These are phyloP conservation scores for Chrysosporium keratinophilum DNA, from an alignment of 2,329 filamentous ascomycete species.

Conservation along the genomic window DNA sequence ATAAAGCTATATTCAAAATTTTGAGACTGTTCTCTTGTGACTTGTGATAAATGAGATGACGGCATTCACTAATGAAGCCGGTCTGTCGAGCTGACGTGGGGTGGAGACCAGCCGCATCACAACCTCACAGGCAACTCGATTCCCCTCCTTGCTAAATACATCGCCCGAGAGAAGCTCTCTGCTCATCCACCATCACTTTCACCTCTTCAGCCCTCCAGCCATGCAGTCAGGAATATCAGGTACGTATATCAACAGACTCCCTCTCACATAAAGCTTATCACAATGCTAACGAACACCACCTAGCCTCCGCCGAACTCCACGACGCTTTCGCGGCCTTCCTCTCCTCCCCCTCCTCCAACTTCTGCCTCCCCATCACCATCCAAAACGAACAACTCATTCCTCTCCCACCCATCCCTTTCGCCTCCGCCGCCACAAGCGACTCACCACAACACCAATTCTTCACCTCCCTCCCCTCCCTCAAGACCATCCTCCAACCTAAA, in stretches of 20 bases:
- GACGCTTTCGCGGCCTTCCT: slow-evolving; percentile 38
- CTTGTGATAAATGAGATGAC: neutral
- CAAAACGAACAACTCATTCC: slow-evolving; percentile 36
- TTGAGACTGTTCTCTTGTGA: neutral
- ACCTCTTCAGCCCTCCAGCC: neutral
- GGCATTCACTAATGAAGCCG: neutral
- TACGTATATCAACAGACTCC: slow-evolving; percentile 16
- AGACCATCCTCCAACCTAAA: slow-evolving; percentile 44
- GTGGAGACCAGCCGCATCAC: neutral
- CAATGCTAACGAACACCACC: neutral
- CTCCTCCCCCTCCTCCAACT: slow-evolving; percentile 28
- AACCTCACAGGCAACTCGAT: neutral
- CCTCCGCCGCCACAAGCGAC: slow-evolving; percentile 18
- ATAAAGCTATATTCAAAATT: slow-evolving; percentile 1
- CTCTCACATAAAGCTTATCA: slow-evolving; percentile 8
- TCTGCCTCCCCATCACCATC: slow-evolving; percentile 40
- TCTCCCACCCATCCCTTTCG: slow-evolving; percentile 31
- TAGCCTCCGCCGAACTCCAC: slow-evolving; percentile 39
- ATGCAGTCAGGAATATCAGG: slow-evolving; percentile 44
- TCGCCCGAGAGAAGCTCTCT: neutral
- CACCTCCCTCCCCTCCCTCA: slow-evolving; percentile 41
- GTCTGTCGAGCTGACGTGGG: neutral
- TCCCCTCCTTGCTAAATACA: neutral
- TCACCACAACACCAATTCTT: slow-evolving; percentile 36
- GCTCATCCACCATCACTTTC: neutral